Evolutionary conservation across 2,329 filamentous ascomycete genomes (phyloP).

Genomic region (Ophiognomonia clavigignenti-juglandacearum): DNA sequence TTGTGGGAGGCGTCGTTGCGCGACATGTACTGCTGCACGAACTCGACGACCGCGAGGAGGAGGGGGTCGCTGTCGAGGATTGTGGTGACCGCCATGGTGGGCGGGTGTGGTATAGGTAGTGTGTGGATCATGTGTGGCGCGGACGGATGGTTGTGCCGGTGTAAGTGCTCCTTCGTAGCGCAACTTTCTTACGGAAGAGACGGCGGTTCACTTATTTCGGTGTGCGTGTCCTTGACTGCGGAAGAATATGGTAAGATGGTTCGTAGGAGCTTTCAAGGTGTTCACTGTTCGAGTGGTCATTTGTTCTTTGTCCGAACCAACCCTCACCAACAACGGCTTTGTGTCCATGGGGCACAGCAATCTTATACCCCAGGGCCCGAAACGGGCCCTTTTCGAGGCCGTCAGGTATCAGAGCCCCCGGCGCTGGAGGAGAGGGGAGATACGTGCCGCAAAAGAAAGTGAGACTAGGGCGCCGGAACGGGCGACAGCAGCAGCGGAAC

Average conservation of each 20-base stretch:
- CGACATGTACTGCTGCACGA: constrained; percentile 68
- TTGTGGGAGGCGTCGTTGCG: constrained; percentile 84
- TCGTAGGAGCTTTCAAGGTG: neutral
- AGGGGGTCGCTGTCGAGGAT: constrained; percentile 38
- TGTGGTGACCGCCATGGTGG: constrained; percentile 17
- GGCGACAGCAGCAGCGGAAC: constrained; percentile 3
- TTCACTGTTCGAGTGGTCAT: no score
- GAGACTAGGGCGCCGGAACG: constrained; percentile 9
- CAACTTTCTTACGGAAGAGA: no score
- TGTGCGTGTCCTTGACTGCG: no score
- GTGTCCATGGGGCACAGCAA: neutral
- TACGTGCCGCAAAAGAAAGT: constrained; percentile 5
- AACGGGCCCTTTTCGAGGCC: constrained; percentile 1
- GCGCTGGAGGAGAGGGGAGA: neutral
- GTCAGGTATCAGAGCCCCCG: constrained; percentile 6
- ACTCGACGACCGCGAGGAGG: constrained; percentile 51
- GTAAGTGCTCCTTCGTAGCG: no score
- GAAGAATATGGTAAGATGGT: neutral
- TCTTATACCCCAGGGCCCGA: constrained; percentile 7
- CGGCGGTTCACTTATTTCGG: no score
- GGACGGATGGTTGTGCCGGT: no score
- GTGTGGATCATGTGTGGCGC: neutral
- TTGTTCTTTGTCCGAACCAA: neutral
- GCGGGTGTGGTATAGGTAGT: neutral
- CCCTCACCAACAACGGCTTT: neutral